Evolutionary conservation across 2,329 filamentous ascomycete species (phyloP), one percentile per base, ranked within the genome.

Genomic region (Diaporthe longicolla): DNA sequence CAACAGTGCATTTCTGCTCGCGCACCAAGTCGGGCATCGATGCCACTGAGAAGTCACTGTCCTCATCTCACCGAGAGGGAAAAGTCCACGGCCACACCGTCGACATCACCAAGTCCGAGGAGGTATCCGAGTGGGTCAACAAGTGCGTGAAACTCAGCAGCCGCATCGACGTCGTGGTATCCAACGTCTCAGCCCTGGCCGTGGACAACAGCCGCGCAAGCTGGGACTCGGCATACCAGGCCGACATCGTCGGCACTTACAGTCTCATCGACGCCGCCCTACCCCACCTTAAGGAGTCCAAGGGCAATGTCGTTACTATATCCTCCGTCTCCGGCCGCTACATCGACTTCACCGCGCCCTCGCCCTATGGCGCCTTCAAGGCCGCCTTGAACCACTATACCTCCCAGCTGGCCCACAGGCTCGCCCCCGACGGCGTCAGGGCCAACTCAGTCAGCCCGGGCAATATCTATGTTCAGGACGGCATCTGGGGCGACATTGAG

Each of bases 321-420:
- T 78, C 79, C 8, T 82, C 81, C 32, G 82, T 83, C 15, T 80
- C 79, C 3, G 82, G 82, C 9, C 78, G 81, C 17, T 81, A 83
- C 63, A 73, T 84, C 26, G 83, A 84, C 69, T 83, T 83, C 74
- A 82, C 81, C 4, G 79, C 80, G 4, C 81, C 82, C 0, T 78
- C 79, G 3, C 82, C 83, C 1, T 84, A 84, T 74, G 82, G 82
- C 5, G 74, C 81, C 10, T 77, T 82, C 76, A 83, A 82, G 77
- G 81, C 82, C 4, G 81, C 81, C 2, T 59, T 83, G 45, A 78
- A 82, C 45, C 81, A 83, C 71, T 84, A 84, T 71, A 82, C 79
- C 24, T 78, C 81, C 1, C 78, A 80, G 70, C 77, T 84, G 17
- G 82, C 82, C 21, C 80, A 81, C 55, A 79, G 76, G 6, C 72